A percentile compares a stretch with the other conserved stretches of the same genome.
Conservation (phyloP, 306 rosid genomes). For the Boehmeria nivea region DNA sequence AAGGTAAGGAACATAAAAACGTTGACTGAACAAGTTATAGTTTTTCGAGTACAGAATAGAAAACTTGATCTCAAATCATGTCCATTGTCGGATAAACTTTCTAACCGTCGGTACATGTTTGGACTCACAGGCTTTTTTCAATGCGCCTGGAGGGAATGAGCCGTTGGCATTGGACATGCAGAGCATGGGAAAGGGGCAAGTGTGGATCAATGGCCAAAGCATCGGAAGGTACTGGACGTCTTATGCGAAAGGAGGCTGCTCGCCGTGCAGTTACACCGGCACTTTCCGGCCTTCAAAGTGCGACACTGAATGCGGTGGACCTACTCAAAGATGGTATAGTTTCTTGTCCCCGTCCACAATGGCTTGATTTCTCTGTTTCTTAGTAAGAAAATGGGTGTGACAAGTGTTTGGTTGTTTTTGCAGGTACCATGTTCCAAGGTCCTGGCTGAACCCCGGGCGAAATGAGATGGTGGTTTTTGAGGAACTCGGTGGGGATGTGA, state of each 20-base stretch:
- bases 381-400: too few species aligned
- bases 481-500: slow-evolving; percentile 91
- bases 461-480: slow-evolving; percentile 73
- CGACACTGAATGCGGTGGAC: slow-evolving; percentile 78
- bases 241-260: slow-evolving; percentile 77
- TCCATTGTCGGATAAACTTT: too few species aligned
- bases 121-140: slow-evolving; percentile 62
- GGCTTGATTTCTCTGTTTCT: neutral
- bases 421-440: slow-evolving; percentile 95
- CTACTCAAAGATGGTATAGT: slow-evolving; percentile 84
- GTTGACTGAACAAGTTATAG: neutral
- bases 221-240: slow-evolving; percentile 95
- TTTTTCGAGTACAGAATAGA: too few species aligned
- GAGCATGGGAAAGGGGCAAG: slow-evolving; percentile 97
- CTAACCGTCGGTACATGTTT: too few species aligned
- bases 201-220: slow-evolving; percentile 94
- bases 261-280: slow-evolving; percentile 60
- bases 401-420: slow-evolving; percentile 8
- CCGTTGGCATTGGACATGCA: slow-evolving; percentile 81
- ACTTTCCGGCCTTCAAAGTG: slow-evolving; percentile 57
- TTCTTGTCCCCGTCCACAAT: neutral
- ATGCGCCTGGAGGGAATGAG: slow-evolving; percentile 66
- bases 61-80: too few species aligned
- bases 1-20: slow-evolving; percentile 42
- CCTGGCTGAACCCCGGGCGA: slow-evolving; percentile 86